Evolutionary conservation across 1,284 basidiomycete genomes (phyloP), one percentile per base, ranked within the genome.

Genomic region (Ustilago shanxiensis): DNA sequence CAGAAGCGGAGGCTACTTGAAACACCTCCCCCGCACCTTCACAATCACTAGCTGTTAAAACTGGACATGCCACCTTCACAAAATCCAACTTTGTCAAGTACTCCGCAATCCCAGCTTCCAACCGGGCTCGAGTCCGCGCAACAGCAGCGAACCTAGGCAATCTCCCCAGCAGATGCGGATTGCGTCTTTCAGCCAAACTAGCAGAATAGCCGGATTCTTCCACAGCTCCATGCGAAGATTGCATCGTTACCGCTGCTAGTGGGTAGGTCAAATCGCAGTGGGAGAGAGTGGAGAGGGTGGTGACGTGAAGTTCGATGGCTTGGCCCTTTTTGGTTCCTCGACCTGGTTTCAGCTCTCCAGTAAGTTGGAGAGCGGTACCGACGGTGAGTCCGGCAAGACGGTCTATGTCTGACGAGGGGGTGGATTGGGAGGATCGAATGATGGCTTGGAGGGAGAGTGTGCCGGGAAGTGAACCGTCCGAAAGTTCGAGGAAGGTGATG

Each of bases 11-110:
- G 0, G 76, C 79, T 20, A 98, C 88, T 14, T 90, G 89, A 86
- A 99, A 99, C 1, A 93, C 91, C 87, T 98, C 95, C 20, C 97
- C 96, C 3, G 93, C 95, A n/a, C 96, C 97, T 88, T 99, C 96
- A 77, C 95, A 96, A 86, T 99, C 97, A 74, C 91, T 94, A 9
- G 91, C 90, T 0, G 96, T 98, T 41, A 98, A 88, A 49, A 98
- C 89, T 0, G 97, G 96, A 0, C 95, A 92, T 78, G 96, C 92
- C 18, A 91, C 89, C 79, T 93, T 91, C 52, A 89, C 87, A 85
- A 97, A 98, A 33, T 91, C 93, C 86, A 93, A 24, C 11, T 2
- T 3, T 0, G 51, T 14, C 16, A 73, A 39, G 14, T 44, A 83
- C 6, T 44, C 22, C 3, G 62, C 33, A 60, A 84, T 70, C 4